Percentiles rank a stretch among this genome's conserved stretches.
These are phyloP conservation scores for Aristolochia contorta DNA, from an alignment of 164 flowering plant genomes.

Conservation along the genomic window DNA sequence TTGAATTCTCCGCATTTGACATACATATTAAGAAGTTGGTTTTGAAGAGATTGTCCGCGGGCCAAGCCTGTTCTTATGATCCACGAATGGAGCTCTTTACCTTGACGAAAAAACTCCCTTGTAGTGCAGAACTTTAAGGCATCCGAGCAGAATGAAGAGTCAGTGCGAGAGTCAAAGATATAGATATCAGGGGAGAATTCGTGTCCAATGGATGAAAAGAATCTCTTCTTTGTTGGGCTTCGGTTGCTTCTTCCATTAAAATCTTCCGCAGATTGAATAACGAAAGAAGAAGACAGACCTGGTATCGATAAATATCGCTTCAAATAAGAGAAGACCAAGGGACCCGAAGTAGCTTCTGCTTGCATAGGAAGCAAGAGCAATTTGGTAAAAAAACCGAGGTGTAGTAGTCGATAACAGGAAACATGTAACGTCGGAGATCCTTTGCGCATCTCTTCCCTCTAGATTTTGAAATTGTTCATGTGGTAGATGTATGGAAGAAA, in stretches of 20 bases:
- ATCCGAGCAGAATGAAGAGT: constrained; percentile 16
- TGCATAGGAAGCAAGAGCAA: no score
- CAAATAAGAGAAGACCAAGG: not conserved
- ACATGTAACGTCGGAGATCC: no score
- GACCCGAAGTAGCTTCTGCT: no score
- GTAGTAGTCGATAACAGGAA: no score
- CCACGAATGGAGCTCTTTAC: constrained; percentile 34
- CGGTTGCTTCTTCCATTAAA: no score
- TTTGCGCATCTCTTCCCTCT: no score
- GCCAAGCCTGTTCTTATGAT: constrained; percentile 24
- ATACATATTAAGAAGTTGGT: constrained; percentile 33
- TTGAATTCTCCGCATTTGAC: constrained; percentile 25
- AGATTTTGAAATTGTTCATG: no score
- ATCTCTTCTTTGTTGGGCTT: not conserved
- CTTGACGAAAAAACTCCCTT: constrained; percentile 22
- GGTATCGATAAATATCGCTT: not conserved
- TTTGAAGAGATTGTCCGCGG: constrained; percentile 20
- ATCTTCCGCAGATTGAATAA: not conserved
- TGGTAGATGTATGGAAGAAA: no score
- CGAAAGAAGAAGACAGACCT: not conserved
- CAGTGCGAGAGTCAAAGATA: constrained; percentile 2
- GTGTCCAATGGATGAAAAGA: constrained; percentile 1
- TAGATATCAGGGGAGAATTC: constrained; percentile 9
- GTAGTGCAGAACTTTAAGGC: constrained; percentile 29
- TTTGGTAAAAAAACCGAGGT: no score